Base-by-base conservation (phyloP, 1,139 yeast genomes). In the Yamadazyma dendronema region DNA sequence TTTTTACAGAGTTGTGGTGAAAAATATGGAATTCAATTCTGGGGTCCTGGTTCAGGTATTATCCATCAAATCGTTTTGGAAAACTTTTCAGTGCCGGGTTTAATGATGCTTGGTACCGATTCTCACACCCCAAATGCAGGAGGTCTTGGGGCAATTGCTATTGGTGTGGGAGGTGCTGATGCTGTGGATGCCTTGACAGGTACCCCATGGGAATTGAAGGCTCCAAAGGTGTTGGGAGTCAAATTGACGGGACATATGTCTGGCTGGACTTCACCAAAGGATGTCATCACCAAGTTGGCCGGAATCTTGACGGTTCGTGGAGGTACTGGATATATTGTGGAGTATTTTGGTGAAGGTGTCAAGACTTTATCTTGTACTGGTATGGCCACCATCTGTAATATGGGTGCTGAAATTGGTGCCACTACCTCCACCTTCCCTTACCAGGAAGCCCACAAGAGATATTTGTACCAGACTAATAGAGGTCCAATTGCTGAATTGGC, bases 391-490 rank as follows among this genome's bases (percentile, higher is more conserved):
- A 90, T 92, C 55, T 90, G 97, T 75, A 92, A 92, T 65, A 92
- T 92, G 98, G 98, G 98, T 57, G 98, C 98, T 38, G 98, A 92
- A 67, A 87, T 92, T 44, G 98, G 98, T 59, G 97, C 97, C 26
- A 92, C 98, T 24, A 92, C 98, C 28, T 89, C 97, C 9, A 77
- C 90, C 37, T 92, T 92, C 87, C 98, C 98, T 39, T 89, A 81
- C 77, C 92, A 87, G 58, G 84, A 82, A 38, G 88, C 96, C 30
- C 95, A 87, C 70, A 75, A 73, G 52, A 74, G 89, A 45, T 92
- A 90, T 64, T 75, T 92, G 57, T 56, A 72, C 33, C 85, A 95
- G 38, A 92, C 98, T 16, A 79, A 78, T 43, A 79, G 97, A 65
- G 82, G 71, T 9, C 86, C 89, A 35, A 78, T 90, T 48, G 95